Evolutionary conservation across 768 basidiomycete genomes (phyloP).

Genomic region (Hypholoma fasciculare): DNA sequence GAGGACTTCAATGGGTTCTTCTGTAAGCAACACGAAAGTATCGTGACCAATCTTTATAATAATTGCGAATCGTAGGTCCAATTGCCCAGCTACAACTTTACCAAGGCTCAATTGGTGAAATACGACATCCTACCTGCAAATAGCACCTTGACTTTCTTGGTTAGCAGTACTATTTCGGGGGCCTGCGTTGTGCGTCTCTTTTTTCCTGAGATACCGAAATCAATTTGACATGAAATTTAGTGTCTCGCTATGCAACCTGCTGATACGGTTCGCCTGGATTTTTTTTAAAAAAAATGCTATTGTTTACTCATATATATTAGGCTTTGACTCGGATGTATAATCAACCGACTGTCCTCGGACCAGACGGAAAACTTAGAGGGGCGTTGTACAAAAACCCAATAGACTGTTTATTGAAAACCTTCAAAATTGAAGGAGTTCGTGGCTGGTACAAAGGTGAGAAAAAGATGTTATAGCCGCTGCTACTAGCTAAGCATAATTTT

Average conservation of each 20-base stretch:
- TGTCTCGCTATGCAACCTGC: conserved; percentile 94
- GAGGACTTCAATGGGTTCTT: conserved; percentile 93
- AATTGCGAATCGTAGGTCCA: conserved; percentile 61
- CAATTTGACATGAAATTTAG: conserved; percentile 33
- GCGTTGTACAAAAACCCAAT: conserved; percentile 88
- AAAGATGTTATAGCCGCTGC: not conserved
- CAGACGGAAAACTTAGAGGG: conserved; percentile 73
- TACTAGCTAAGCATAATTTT: not conserved
- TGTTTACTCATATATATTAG: conserved; percentile 31
- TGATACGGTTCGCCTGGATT: conserved; percentile 56
- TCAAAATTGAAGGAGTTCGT: conserved; percentile 81
- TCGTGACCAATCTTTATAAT: not conserved
- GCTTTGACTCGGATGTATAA: conserved; percentile 96
- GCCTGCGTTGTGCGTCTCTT: conserved; percentile 76
- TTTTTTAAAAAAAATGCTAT: conserved; percentile 6
- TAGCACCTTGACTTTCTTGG: conserved; percentile 84
- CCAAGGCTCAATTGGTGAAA: conserved; percentile 76
- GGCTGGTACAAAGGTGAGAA: conserved; percentile 93
- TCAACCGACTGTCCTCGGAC: conserved; percentile 75
- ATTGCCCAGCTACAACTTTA: conserved; percentile 93
- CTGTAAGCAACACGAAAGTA: conserved; percentile 33
- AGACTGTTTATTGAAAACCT: conserved; percentile 96
- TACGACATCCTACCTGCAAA: conserved; percentile 70
- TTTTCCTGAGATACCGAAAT: not conserved
- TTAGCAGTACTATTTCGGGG: conserved; percentile 88